phyloP scores from a whole-genome alignment of 768 basidiomycete species.

The Kwoniella bestiolae region DNA sequence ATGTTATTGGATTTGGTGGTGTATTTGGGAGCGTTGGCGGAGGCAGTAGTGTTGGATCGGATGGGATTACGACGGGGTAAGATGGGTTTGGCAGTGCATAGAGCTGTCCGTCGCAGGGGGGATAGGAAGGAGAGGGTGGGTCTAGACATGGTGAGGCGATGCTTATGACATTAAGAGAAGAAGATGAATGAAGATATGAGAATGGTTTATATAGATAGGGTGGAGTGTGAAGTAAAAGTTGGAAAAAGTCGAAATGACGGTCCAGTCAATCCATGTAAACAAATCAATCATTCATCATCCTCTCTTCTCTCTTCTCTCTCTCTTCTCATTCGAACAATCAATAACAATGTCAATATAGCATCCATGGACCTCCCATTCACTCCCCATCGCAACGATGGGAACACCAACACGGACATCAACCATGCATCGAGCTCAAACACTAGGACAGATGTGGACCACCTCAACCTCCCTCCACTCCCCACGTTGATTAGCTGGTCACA shows the following conservation, averaged over 20 bases:
- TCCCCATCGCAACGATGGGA: not conserved
- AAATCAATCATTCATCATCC: not conserved
- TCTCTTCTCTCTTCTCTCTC: not conserved
- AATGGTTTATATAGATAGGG: not conserved
- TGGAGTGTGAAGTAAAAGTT: not conserved
- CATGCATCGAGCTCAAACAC: not conserved
- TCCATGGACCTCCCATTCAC: not conserved
- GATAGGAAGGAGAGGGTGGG: constrained; percentile 1
- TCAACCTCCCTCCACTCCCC: constrained; percentile 22
- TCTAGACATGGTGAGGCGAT: constrained; percentile 4
- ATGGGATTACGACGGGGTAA: not conserved
- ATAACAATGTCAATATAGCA: constrained; percentile 11
- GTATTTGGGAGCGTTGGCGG: constrained; percentile 8
- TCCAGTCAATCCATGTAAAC: constrained; percentile 12
- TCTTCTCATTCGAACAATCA: not conserved
- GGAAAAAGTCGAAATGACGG: no score
- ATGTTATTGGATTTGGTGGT: constrained; percentile 6
- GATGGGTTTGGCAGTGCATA: not conserved
- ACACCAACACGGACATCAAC: not conserved
- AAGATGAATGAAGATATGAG: not conserved
- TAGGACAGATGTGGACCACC: not conserved
- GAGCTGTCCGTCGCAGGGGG: not conserved
- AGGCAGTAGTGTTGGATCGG: not conserved
- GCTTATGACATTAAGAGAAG: not conserved
- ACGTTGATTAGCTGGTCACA: constrained; percentile 41